Conservation (phyloP, 176 grass and related monocot species). For the Eragrostis nindensis region DNA sequence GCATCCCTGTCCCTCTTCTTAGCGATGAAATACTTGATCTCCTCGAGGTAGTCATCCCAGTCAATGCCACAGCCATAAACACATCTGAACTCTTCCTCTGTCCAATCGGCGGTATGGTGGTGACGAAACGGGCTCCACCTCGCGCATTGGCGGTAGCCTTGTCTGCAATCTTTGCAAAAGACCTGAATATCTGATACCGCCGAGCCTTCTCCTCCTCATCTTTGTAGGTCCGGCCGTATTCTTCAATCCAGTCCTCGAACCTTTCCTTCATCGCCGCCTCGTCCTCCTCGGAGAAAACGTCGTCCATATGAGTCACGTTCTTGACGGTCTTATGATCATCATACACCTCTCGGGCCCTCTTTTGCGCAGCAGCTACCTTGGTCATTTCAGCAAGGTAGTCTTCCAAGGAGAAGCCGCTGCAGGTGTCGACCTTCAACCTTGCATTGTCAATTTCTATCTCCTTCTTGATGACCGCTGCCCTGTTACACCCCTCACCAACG, state of each 20-base stretch:
- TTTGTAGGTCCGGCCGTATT: neutral
- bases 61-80: too few species aligned
- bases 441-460: neutral
- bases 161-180: neutral
- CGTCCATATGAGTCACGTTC: neutral
- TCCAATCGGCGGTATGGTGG: neutral
- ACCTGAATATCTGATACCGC: neutral
- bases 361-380: neutral
- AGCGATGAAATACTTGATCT: too few species aligned
- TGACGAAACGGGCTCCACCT: neutral
- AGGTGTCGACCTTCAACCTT: neutral
- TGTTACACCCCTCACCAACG: neutral
- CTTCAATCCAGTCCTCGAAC: conserved; percentile 7
- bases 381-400: neutral
- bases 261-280: neutral
- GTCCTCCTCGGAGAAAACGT: neutral
- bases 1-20: too few species aligned
- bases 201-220: conserved; percentile 3
- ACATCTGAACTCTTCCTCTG: neutral
- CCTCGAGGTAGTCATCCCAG: too few species aligned
- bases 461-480: neutral
- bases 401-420: neutral
- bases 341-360: neutral
- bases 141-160: neutral
- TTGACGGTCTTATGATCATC: neutral